These are phyloP conservation scores for Exophiala dermatitidis DNA, from an alignment of 2,329 filamentous ascomycete genomes.

Conservation along the genomic window DNA sequence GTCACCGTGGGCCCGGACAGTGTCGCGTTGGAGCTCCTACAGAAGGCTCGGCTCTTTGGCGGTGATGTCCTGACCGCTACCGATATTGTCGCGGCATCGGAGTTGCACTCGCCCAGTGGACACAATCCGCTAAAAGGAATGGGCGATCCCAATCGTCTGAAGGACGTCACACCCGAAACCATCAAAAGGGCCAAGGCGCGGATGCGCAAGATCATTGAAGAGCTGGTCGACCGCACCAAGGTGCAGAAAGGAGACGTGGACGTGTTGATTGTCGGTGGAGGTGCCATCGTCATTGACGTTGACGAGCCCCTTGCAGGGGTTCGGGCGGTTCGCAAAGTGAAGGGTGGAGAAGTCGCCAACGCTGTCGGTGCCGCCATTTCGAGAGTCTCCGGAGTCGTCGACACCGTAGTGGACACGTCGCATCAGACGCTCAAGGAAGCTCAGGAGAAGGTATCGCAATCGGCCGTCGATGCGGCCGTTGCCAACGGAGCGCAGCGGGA, in stretches of 20 bases:
- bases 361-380: conserved; percentile 59
- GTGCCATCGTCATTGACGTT: conserved; percentile 52
- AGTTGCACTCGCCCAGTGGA: conserved; percentile 3
- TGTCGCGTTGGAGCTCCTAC: conserved; percentile 52
- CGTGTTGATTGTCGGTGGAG: conserved; percentile 58
- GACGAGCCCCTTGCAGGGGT: conserved; percentile 44
- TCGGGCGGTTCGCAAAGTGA: conserved; percentile 50
- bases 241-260: conserved; percentile 53
- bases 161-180: conserved; percentile 15
- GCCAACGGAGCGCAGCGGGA: conserved; percentile 26
- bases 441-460: conserved; percentile 1
- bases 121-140: not conserved
- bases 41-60: conserved; percentile 51
- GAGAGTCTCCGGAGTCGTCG: conserved; percentile 40
- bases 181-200: conserved; percentile 35
- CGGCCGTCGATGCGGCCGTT: conserved; percentile 33
- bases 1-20: conserved; percentile 53
- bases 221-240: conserved; percentile 56
- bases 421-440: conserved; percentile 11
- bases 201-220: conserved; percentile 49
- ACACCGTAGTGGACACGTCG: conserved; percentile 11
- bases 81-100: conserved; percentile 33
- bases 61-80: conserved; percentile 53
- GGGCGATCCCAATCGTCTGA: not conserved
- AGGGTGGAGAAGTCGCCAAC: conserved; percentile 55